Conservation (phyloP, 768 basidiomycete genomes). For the Rhodosporidiobolus sp. region DNA sequence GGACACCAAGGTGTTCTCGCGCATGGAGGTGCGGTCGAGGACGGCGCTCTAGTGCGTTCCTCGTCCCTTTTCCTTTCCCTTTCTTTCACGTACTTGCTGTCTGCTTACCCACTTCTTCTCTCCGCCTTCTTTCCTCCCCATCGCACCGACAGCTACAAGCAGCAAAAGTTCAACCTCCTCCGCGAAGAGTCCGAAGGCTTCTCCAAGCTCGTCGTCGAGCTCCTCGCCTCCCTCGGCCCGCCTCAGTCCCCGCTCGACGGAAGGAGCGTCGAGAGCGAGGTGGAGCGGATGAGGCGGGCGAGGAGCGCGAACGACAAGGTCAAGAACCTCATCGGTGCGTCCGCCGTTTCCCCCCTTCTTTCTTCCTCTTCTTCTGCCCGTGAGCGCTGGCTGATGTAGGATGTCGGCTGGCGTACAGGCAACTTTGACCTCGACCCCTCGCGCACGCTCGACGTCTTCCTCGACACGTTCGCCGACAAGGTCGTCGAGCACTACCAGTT, state of each 20-base stretch:
- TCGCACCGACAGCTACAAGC: constrained; percentile 69
- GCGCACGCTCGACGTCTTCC: constrained; percentile 83
- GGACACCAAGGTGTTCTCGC: background rate
- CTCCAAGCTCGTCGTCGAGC: constrained; percentile 81
- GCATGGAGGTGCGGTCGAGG: constrained; percentile 30
- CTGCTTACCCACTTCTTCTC: background rate
- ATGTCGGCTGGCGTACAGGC: constrained; percentile 47
- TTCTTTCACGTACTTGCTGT: too few species aligned
- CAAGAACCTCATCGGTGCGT: constrained; percentile 68
- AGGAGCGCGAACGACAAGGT: constrained; percentile 72
- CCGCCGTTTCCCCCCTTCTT: too few species aligned
- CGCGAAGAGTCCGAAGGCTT: constrained; percentile 98
- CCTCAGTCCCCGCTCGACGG: constrained; percentile 64
- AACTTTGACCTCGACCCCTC: constrained; percentile 97
- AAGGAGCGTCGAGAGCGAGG: constrained; percentile 34
- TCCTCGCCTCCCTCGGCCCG: constrained; percentile 71
- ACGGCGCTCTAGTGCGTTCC: constrained; percentile 38
- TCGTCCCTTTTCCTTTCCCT: background rate
- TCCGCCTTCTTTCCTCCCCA: background rate
- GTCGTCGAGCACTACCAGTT: constrained; percentile 78
- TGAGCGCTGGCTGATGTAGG: too few species aligned
- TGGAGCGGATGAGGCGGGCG: constrained; percentile 64
- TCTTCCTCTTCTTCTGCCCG: background rate
- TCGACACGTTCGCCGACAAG: constrained; percentile 83
- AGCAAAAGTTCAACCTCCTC: constrained; percentile 96